Base-by-base conservation (phyloP, 2,329 filamentous ascomycete genomes). In the Colletotrichum theobromicola region DNA sequence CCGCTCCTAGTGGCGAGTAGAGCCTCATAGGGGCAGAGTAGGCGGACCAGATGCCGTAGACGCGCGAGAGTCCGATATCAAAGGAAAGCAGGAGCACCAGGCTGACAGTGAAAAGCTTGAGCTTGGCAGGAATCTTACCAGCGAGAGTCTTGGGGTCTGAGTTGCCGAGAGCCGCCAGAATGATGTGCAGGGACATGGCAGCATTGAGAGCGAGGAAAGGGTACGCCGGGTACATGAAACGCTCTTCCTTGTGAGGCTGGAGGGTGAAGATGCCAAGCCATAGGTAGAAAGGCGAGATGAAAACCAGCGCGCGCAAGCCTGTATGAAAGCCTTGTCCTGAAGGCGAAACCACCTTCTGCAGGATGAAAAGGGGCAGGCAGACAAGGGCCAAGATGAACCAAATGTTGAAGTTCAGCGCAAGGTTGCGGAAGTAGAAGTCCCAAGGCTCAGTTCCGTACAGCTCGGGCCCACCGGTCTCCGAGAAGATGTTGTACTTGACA, bases 181-280 rank as follows among this genome's bases (percentile, higher is more conserved):
- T 80, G 72, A 97, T 93, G 82, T 98, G 95, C 42, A 97, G 86
- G 5, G 94, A 91, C 67, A 98, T 90, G 10, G 96, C 94, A 4
- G 96, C 96, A 80, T 98, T 98, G 42, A 99, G 88, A 1, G 94
- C 94, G 46, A 99, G 88, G 76, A 96, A 95, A 1, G 97, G 97
- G 80, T 99, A 99, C 3, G 92, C 94, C 0, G 97, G 97, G 80
- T 98, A 99, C 96, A 99, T 98, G 87, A 99, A 99, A 8, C 97
- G 90, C 84, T 99, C 97, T 83, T 99, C 97, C 81, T 99, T 99
- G 85, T 99, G 97, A 18, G 97, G 95, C 82, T 99, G 97, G 10
- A 94, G 82, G 0, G 94, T 96, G 85, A 99, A 98, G 76, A 98
- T 97, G 5, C 85, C 90, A 32, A 99, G 89, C 97, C 97, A 99